Conservation (phyloP, 768 basidiomycete genomes). For the Phylloporus scabripes region DNA sequence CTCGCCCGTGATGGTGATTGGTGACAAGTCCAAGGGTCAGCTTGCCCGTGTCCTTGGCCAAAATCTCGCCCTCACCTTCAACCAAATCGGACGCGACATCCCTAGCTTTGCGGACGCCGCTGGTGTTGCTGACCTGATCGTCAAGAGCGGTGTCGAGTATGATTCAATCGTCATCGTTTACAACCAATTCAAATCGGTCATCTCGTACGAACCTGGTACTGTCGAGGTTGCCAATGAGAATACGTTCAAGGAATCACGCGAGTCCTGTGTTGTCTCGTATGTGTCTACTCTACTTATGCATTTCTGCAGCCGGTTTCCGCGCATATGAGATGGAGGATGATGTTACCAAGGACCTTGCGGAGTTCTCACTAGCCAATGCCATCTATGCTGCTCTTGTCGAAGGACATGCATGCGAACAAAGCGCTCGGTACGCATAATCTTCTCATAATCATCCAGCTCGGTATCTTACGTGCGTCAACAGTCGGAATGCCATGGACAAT, state of each 20-base stretch:
- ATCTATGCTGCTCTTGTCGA: slow-evolving; percentile 93
- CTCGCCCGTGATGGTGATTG: slow-evolving; percentile 79
- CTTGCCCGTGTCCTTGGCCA: slow-evolving; percentile 59
- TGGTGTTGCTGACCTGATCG: slow-evolving; percentile 87
- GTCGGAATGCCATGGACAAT: slow-evolving; percentile 99
- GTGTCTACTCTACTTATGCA: background rate
- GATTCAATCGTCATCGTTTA: slow-evolving; percentile 79
- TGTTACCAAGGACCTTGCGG: slow-evolving; percentile 85
- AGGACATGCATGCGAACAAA: slow-evolving; percentile 92
- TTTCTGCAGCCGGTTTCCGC: slow-evolving; percentile 70
- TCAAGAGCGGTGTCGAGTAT: slow-evolving; percentile 78
- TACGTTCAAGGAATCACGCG: slow-evolving; percentile 75
- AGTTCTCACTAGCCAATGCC: slow-evolving; percentile 95
- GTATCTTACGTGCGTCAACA: slow-evolving; percentile 2
- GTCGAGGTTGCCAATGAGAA: slow-evolving; percentile 79
- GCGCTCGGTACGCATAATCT: slow-evolving; percentile 58
- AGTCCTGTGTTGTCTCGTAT: slow-evolving; percentile 27
- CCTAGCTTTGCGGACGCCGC: slow-evolving; percentile 97
- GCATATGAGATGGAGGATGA: slow-evolving; percentile 98
- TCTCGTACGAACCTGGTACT: slow-evolving; percentile 79
- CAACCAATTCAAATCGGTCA: slow-evolving; percentile 83
- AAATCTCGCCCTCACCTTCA: slow-evolving; percentile 83
- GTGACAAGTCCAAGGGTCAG: slow-evolving; percentile 97
- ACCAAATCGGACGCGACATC: slow-evolving; percentile 96
- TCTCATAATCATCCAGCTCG: too few relatives aligned